phyloP scores from a whole-genome alignment of 768 basidiomycete genomes.

The Tricholoma furcatifolium region DNA sequence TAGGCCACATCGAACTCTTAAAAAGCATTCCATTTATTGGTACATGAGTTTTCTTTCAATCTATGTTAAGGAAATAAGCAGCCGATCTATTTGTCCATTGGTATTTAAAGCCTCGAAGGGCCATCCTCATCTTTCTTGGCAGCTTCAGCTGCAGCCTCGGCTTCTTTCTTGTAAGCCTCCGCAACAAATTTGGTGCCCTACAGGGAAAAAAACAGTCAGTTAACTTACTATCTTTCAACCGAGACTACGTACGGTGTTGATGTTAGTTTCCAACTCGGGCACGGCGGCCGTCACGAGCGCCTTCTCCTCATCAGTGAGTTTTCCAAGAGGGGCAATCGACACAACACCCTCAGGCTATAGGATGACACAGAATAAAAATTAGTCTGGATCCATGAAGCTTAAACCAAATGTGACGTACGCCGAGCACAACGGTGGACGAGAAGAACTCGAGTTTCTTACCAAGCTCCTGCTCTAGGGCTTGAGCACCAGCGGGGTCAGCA shows the following conservation, averaged over 20 bases:
- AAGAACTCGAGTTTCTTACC: conserved; percentile 82
- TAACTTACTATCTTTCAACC: neutral
- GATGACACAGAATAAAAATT: neutral
- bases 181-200: conserved; percentile 37
- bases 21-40: conserved; percentile 7
- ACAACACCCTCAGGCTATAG: conserved; percentile 75
- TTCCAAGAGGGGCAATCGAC: conserved; percentile 81
- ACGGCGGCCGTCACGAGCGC: conserved; percentile 77
- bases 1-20: too few species aligned
- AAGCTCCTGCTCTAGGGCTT: conserved; percentile 77
- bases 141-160: conserved; percentile 29
- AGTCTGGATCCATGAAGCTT: conserved; percentile 6
- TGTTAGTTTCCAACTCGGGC: conserved; percentile 74
- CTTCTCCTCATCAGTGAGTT: conserved; percentile 69
- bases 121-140: conserved; percentile 24
- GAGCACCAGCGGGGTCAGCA: conserved; percentile 69
- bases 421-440: conserved; percentile 85
- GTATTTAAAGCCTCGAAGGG: conserved; percentile 19
- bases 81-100: neutral
- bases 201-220: neutral
- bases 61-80: conserved; percentile 4
- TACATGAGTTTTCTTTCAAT: conserved; percentile 5
- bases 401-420: conserved; percentile 48
- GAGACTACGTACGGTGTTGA: conserved; percentile 54
- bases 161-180: conserved; percentile 33